A percentile compares a stretch with the other conserved stretches of the same genome.
These are phyloP conservation scores for Turritis glabra DNA, from an alignment of 345 rosid genomes.

Conservation along the genomic window DNA sequence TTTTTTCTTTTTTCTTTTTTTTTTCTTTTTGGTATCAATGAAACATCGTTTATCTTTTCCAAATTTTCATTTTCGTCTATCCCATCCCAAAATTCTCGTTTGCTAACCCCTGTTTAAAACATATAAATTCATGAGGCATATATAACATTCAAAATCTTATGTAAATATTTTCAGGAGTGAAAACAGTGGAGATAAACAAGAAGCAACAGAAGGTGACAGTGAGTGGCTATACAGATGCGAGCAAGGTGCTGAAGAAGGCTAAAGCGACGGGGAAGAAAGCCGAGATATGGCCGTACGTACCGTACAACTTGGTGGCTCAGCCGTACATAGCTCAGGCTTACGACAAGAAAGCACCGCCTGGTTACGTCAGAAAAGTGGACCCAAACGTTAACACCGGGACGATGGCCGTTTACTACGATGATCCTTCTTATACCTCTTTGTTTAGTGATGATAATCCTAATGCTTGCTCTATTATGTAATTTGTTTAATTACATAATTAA, in stretches of 20 bases:
- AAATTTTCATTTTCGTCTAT: not conserved
- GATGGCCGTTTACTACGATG: conserved; percentile 52
- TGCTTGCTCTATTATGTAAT: conserved; percentile 84
- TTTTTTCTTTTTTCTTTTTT: too few species aligned
- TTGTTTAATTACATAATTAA: not conserved
- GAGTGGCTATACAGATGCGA: conserved; percentile 73
- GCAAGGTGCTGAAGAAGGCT: conserved; percentile 84
- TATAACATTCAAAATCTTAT: not conserved
- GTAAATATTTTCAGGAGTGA: conserved; percentile 60
- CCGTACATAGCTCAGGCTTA: conserved; percentile 73
- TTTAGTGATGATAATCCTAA: conserved; percentile 94
- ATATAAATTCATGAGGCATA: not conserved
- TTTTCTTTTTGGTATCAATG: not conserved
- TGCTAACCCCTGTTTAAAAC: not conserved
- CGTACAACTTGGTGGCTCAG: conserved; percentile 85
- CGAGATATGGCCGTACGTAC: conserved; percentile 97
- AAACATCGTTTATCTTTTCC: not conserved
- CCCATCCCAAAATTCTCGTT: not conserved
- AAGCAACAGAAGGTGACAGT: conserved; percentile 92
- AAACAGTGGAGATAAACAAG: conserved; percentile 78
- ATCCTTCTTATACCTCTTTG: conserved; percentile 54
- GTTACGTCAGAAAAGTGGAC: conserved; percentile 80
- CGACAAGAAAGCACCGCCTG: conserved; percentile 98
- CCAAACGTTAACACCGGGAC: conserved; percentile 40
- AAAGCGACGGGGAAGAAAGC: conserved; percentile 87